Base-by-base conservation (phyloP, 176 grass and related monocot genomes). In the Olyra latifolia region DNA sequence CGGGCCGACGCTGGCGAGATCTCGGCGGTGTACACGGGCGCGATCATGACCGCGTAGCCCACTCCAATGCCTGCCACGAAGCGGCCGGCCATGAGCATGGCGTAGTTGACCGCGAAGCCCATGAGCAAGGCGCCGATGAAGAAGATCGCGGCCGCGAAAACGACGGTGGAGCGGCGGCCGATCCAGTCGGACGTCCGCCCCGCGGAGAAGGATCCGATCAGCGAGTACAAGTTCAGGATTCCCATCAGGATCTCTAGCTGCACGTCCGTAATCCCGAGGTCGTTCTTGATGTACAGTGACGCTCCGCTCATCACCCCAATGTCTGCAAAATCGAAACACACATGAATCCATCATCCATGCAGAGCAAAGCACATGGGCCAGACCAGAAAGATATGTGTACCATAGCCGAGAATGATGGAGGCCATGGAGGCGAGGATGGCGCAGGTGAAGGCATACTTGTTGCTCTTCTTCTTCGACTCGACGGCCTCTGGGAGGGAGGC, bases 271-370 rank as follows among this genome's bases (percentile, higher is more conserved):
- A 87, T 65, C 54, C 87, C 56, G 0, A 94, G 76, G 80, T 91
- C 92, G 3, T 89, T 32, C 70, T 91, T 78, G 79, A 94, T 94
- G 59, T 73, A 91, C 30, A 91, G 57, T 25, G 71, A 52, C 3
- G 87, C 89, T 0, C 92, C 92, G 61, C 92, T 94, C 92, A 94
- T 94, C 80, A 94, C 92, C 24, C 89, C 92, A 0, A 91, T 87
- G 64, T 91, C 89, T 94, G 20, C 14, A 5, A 19, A 13, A n/a
- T 23, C 0, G 13, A 77, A 19, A 71, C 5, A 39, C 38, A 42
- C 38, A 66, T 9, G 2, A 39, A 17, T 16, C 17, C 29, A 8
- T 4, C 22, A 69, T 67, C 64, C 43, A 10, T 5, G 41, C 32
- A 35, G 32, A 35, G 5, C 32, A 35, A 35, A 35, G n/a, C 32